Evolutionary conservation across 2,329 filamentous ascomycete species (phyloP).

Genomic region (Myotisia sp.): DNA sequence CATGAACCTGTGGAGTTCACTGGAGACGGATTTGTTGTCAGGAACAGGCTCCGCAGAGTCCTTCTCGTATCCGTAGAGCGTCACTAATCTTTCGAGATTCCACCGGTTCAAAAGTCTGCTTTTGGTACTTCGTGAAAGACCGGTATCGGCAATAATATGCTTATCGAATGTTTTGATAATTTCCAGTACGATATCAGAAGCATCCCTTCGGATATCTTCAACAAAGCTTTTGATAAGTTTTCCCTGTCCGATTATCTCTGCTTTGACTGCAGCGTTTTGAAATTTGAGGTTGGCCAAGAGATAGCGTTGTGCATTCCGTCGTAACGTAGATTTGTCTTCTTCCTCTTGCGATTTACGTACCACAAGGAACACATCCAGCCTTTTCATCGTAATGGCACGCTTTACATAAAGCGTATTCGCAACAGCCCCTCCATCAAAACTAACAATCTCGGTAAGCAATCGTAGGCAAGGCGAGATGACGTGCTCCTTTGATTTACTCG

Average conservation of each 20-base stretch:
- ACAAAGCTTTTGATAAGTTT: constrained; percentile 56
- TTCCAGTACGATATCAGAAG: constrained; percentile 59
- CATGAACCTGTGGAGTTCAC: constrained; percentile 62
- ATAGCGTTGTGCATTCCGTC: constrained; percentile 71
- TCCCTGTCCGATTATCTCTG: constrained; percentile 65
- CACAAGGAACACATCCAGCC: constrained; percentile 65
- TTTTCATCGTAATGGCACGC: constrained; percentile 64
- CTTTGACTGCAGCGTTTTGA: constrained; percentile 61
- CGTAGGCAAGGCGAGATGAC: constrained; percentile 79
- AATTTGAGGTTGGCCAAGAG: constrained; percentile 66
- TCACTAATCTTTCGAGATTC: constrained; percentile 57
- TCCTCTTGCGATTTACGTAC: constrained; percentile 43
- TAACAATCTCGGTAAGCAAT: constrained; percentile 70
- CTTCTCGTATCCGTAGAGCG: constrained; percentile 47
- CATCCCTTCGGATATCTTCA: constrained; percentile 63
- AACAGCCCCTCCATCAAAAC: constrained; percentile 69
- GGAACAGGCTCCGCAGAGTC: constrained; percentile 31
- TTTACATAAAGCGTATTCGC: constrained; percentile 65
- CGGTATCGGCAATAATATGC: constrained; percentile 59
- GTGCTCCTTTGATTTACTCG: constrained; percentile 70
- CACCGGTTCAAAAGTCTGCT: constrained; percentile 60
- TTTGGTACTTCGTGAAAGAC: constrained; percentile 60
- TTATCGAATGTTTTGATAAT: constrained; percentile 57
- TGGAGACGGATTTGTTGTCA: constrained; percentile 40
- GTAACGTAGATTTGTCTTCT: constrained; percentile 55